A percentile compares a stretch with the other conserved stretches of the same genome.
Conservation (phyloP, 352 stramenopile genomes). For the Phytophthora pseudosyringae region DNA sequence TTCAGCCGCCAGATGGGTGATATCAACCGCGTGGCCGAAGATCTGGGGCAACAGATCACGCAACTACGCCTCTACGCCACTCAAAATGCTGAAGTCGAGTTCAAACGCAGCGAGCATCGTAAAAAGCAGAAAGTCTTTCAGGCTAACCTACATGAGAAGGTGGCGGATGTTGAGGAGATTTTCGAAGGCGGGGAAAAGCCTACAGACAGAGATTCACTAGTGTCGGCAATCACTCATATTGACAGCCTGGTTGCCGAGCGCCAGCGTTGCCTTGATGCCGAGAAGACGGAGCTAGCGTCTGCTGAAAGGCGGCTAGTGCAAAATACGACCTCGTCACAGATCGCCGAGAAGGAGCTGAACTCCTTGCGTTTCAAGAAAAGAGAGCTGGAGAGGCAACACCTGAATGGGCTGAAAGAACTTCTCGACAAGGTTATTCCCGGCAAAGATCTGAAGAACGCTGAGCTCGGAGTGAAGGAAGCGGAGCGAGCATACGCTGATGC, state of each 20-base stretch:
- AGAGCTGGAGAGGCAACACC: slow-evolving; percentile 59
- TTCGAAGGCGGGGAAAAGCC: slow-evolving; percentile 36
- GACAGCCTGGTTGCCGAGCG: slow-evolving; percentile 34
- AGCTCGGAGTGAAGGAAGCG: slow-evolving; percentile 53
- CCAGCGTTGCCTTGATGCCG: slow-evolving; percentile 26
- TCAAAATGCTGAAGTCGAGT: slow-evolving; percentile 59
- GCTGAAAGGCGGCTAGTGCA: slow-evolving; percentile 60
- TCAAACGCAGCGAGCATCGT: slow-evolving; percentile 49
- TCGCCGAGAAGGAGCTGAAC: slow-evolving; percentile 51
- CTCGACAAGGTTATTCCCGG: slow-evolving; percentile 56
- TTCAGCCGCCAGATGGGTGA: slow-evolving; percentile 53
- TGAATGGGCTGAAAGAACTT: slow-evolving; percentile 56
- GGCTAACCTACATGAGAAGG: slow-evolving; percentile 52
- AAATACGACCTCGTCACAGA: slow-evolving; percentile 56
- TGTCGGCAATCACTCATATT: slow-evolving; percentile 27
- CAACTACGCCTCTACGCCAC: slow-evolving; percentile 56
- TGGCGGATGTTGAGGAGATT: slow-evolving; percentile 47
- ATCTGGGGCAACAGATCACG: slow-evolving; percentile 60
- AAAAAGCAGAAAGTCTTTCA: slow-evolving; percentile 55
- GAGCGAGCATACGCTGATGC: slow-evolving; percentile 76
- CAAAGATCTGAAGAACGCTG: slow-evolving; percentile 53
- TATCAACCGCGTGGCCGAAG: slow-evolving; percentile 47
- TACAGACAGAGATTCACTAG: slow-evolving; percentile 39
- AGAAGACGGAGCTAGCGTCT: slow-evolving; percentile 35
- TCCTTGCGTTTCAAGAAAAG: slow-evolving; percentile 50